Base-by-base conservation (phyloP, 768 basidiomycete genomes). In the Rhizopogon salebrosus region DNA sequence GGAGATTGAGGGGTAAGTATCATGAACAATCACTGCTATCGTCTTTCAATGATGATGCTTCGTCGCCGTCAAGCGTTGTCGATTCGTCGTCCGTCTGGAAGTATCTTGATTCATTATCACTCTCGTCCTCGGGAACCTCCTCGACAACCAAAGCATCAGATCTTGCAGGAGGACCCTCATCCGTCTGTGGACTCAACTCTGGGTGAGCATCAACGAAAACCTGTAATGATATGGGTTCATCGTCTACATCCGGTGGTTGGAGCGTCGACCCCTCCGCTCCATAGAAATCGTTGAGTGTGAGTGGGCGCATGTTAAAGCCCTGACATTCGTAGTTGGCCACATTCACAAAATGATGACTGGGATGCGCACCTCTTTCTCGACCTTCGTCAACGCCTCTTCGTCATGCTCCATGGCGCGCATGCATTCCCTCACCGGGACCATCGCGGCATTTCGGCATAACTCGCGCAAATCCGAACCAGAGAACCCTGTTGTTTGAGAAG, bases 401-500 rank as follows among this genome's bases (percentile, higher is more conserved):
- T 80, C 63, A 70, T 69, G 57, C 62, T 70, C 64, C 48, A 72
- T 70, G 14, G 76, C 71, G 34, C 84, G 76, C 76, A 94, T 84
- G 59, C 83, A 87, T 63, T 95, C 92, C 24, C 91, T 81, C 20
- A 95, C 87, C 5, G 93, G 92, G 1, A 85, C 80, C 93, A 98
- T 95, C 0, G 92, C 94, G 1, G 95, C 95, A 59, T 85, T 93
- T 50, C 95, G 78, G 67, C 95, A 98, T 13, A 95, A 74, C 70
- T 99, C 95, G 60, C 86, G 83, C 50, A 98, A 71, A 67, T 98
- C 95, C 2, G 92, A 93, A 4, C 95, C 95, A 2, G 93, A 95
- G 23, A 83, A 72, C 1, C 91, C 89, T 20, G 82, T 81, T 1
- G 93, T 82, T 29, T 78, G 75, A 16, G 75, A 69, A 2, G 92